Evolutionary conservation across 306 rosid genomes (phyloP).

Genomic region (Dicorynia guianensis): DNA sequence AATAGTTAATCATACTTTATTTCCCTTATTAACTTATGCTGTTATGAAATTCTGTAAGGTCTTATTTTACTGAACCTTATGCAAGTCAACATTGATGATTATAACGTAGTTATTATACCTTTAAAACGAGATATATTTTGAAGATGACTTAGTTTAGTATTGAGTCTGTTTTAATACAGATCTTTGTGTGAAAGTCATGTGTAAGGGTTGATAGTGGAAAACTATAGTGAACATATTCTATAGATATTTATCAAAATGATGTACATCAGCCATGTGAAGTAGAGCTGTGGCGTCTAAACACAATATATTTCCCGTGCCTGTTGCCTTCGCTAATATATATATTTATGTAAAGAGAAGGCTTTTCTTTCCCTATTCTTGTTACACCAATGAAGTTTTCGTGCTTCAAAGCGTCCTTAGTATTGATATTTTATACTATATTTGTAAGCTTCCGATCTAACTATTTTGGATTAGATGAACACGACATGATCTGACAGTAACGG

Average conservation of each 20-base stretch:
- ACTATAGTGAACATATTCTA: no score
- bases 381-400: neutral
- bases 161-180: constrained; percentile 2
- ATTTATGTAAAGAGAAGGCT: neutral
- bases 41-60: neutral
- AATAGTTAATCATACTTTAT: neutral
- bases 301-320: no score
- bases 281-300: no score
- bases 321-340: neutral
- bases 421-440: neutral
- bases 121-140: neutral
- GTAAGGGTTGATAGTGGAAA: neutral
- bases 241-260: no score
- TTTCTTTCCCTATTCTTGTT: constrained; percentile 3
- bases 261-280: no score
- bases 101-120: neutral
- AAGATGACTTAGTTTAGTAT: neutral
- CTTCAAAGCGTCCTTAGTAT: neutral
- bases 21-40: neutral
- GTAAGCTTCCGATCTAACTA: neutral
- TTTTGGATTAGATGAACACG: constrained; percentile 34
- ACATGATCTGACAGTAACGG: constrained; percentile 28
- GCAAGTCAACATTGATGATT: neutral
- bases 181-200: constrained; percentile 21
- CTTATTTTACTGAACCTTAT: neutral